Conservation (phyloP, 192 early-diverging fungal genomes). For the Entophlyctis luteolus region DNA sequence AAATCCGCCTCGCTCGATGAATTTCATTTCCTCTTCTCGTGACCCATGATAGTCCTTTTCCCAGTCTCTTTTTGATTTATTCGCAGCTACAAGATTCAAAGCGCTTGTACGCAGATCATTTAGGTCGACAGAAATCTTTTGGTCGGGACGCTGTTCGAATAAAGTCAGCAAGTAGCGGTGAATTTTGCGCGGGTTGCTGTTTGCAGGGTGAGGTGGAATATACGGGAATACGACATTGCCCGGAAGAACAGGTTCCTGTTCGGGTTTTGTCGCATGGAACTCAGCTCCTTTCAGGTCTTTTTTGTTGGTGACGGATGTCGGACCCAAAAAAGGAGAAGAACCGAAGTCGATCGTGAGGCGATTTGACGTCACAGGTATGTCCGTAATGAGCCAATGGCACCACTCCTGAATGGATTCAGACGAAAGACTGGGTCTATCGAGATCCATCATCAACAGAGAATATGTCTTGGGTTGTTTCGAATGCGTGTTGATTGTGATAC, state of each 20-base stretch:
- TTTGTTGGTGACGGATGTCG: background rate
- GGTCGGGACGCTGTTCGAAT: slow-evolving; percentile 33
- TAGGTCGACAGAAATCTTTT: slow-evolving; percentile 12
- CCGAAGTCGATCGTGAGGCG: slow-evolving; percentile 39
- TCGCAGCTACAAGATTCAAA: background rate
- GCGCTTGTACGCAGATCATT: slow-evolving; percentile 15
- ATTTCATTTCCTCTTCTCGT: slow-evolving; percentile 25
- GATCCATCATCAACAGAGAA: slow-evolving; percentile 40
- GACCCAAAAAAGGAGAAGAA: slow-evolving; percentile 32
- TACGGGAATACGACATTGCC: slow-evolving; percentile 48
- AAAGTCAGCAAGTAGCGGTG: slow-evolving; percentile 44
- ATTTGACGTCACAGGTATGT: slow-evolving; percentile 42
- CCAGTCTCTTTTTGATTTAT: background rate
- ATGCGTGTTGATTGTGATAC: slow-evolving; percentile 32
- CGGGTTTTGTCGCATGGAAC: slow-evolving; percentile 29
- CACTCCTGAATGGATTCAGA: slow-evolving; percentile 44
- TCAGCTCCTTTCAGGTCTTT: slow-evolving; percentile 11
- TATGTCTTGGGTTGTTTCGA: slow-evolving; percentile 22
- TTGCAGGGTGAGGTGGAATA: slow-evolving; percentile 50
- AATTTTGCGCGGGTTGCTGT: slow-evolving; percentile 40
- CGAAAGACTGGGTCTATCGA: slow-evolving; percentile 41
- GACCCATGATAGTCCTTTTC: slow-evolving; percentile 26
- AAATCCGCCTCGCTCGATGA: slow-evolving; percentile 25
- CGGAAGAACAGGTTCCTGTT: slow-evolving; percentile 22
- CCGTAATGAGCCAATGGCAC: slow-evolving; percentile 54